These are phyloP conservation scores for Incumbomyces delicatus DNA, from an alignment of 2,329 filamentous ascomycete species.

Conservation along the genomic window DNA sequence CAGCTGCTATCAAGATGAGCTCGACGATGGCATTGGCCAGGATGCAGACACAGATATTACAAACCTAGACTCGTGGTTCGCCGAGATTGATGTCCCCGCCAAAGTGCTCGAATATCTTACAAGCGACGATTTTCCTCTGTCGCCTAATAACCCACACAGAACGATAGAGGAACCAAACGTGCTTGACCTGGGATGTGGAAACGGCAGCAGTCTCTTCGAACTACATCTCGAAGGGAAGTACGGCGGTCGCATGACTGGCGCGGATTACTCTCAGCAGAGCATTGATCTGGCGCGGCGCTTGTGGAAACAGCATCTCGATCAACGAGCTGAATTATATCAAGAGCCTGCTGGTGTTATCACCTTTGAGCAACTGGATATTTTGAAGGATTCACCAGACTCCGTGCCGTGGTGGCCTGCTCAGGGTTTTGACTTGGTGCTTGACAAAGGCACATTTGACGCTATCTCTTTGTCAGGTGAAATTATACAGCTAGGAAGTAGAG, in stretches of 20 bases:
- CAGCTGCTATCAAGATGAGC: slow-evolving; percentile 36
- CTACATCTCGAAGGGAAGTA: slow-evolving; percentile 58
- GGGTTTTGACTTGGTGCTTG: slow-evolving; percentile 85
- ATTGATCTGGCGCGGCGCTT: slow-evolving; percentile 64
- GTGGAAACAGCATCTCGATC: slow-evolving; percentile 28
- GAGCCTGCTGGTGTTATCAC: slow-evolving; percentile 55
- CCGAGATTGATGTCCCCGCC: slow-evolving; percentile 77
- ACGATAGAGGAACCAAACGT: slow-evolving; percentile 21
- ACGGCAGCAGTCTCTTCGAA: slow-evolving; percentile 83
- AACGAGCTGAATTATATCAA: slow-evolving; percentile 17
- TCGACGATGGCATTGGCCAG: slow-evolving; percentile 17
- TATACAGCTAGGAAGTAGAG: slow-evolving; percentile 21
- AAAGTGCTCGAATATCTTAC: slow-evolving; percentile 65
- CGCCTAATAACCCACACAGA: slow-evolving; percentile 25
- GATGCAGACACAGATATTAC: slow-evolving; percentile 46
- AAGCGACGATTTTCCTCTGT: slow-evolving; percentile 36
- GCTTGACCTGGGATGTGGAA: slow-evolving; percentile 86
- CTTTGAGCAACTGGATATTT: slow-evolving; percentile 28
- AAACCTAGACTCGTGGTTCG: slow-evolving; percentile 83
- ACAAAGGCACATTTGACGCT: slow-evolving; percentile 97
- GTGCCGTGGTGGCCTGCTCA: slow-evolving; percentile 30
- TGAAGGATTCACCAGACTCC: slow-evolving; percentile 11
- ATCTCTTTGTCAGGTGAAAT: slow-evolving; percentile 55
- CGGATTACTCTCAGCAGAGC: slow-evolving; percentile 73
- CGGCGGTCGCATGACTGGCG: slow-evolving; percentile 63